Conservation (phyloP, 441 rosid species). For the Geranium incanum region DNA sequence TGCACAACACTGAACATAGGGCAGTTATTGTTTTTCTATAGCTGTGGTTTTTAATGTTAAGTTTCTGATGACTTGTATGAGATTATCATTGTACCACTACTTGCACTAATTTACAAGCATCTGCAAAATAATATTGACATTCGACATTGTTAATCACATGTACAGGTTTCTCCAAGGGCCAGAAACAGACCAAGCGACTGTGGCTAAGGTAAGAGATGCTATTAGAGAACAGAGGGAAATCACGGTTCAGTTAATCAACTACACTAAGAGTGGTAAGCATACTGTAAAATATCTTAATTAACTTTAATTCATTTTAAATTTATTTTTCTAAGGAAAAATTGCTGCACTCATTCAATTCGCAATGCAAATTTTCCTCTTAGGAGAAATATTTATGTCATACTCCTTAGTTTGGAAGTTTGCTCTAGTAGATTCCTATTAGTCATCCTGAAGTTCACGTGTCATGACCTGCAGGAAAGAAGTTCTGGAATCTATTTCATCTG, state of each 20-base stretch:
- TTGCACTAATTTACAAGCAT: not conserved
- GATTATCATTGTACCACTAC: not conserved
- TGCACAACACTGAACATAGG: not conserved
- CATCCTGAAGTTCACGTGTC: constrained; percentile 11
- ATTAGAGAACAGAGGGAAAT: constrained; percentile 84
- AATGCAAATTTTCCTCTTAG: not conserved
- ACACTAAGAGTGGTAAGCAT: constrained; percentile 76
- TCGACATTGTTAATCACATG: constrained; percentile 11
- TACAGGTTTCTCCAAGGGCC: constrained; percentile 93
- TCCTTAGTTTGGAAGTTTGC: constrained; percentile 2
- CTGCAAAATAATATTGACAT: not conserved
- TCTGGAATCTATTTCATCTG: constrained; percentile 95
- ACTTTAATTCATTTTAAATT: not conserved
- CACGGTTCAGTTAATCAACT: constrained; percentile 92
- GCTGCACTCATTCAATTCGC: not conserved
- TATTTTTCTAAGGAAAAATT: not conserved
- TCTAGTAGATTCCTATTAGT: not conserved
- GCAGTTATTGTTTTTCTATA: not conserved
- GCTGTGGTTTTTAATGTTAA: not conserved
- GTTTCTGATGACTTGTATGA: not conserved
- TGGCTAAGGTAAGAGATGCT: constrained; percentile 78
- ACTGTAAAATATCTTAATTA: not conserved
- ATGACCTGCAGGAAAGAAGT: constrained; percentile 68
- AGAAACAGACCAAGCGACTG: constrained; percentile 91
- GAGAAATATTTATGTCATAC: not conserved